phyloP scores from a whole-genome alignment of 768 basidiomycete genomes.

The Naganishia antarctica region DNA sequence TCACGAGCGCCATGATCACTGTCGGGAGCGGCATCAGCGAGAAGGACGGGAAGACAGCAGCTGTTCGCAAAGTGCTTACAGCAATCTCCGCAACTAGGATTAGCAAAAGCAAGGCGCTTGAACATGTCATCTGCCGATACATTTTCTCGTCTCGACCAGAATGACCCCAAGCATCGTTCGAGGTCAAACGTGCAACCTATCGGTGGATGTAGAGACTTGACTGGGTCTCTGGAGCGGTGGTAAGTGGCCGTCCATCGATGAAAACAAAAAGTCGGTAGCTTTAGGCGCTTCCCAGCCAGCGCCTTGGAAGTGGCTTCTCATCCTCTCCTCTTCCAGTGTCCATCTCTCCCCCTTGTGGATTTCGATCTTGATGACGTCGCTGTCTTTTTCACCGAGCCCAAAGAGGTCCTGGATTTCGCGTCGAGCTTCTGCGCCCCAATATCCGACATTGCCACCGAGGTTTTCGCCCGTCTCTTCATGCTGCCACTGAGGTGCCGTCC shows the following conservation, averaged over 20 bases:
- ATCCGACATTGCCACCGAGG: conserved; percentile 21
- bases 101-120: conserved; percentile 44
- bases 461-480: conserved; percentile 17
- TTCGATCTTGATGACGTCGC: conserved; percentile 39
- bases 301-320: conserved; percentile 32
- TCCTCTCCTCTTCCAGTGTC: conserved; percentile 36
- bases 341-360: conserved; percentile 39
- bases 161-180: conserved; percentile 44
- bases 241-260: conserved; percentile 46
- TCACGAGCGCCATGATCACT: conserved; percentile 44
- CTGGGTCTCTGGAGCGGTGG: conserved; percentile 36
- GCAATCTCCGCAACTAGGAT: conserved; percentile 48
- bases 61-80: conserved; percentile 34
- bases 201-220: neutral
- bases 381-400: conserved; percentile 31
- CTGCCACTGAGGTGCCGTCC: conserved; percentile 28
- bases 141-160: conserved; percentile 38
- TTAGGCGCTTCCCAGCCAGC: conserved; percentile 44
- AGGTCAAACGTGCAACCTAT: conserved; percentile 39
- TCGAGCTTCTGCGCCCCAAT: conserved; percentile 35
- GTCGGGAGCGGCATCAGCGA: neutral
- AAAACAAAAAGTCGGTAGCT: conserved; percentile 42
- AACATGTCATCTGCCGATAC: conserved; percentile 42
- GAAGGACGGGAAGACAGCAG: no score
- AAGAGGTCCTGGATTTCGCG: conserved; percentile 38